Evolutionary conservation across 2,329 filamentous ascomycete genomes (phyloP).

Genomic region (Alternaria postmessia): DNA sequence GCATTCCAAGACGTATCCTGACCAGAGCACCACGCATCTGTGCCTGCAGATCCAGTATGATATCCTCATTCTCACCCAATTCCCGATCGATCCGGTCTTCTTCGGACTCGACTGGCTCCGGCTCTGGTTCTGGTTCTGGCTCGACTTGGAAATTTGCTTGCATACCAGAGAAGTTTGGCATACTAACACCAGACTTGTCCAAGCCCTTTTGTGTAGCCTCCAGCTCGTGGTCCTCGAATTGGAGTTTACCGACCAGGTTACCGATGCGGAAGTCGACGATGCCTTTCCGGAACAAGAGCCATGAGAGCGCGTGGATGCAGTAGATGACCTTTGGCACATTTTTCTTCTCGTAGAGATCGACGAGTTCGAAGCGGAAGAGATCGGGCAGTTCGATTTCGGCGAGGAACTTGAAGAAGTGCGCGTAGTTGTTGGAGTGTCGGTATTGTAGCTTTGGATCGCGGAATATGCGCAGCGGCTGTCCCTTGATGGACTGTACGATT

Average conservation of each 20-base stretch:
- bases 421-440: conserved; percentile 97
- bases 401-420: conserved; percentile 92
- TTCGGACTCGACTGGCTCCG: conserved; percentile 80
- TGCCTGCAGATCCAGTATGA: conserved; percentile 82
- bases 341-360: conserved; percentile 99
- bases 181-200: conserved; percentile 91
- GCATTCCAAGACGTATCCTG: conserved; percentile 76
- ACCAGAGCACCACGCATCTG: conserved; percentile 83
- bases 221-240: conserved; percentile 97
- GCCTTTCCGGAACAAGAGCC: conserved; percentile 94
- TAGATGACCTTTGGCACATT: conserved; percentile 99
- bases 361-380: conserved; percentile 94
- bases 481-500: conserved; percentile 86
- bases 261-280: conserved; percentile 96
- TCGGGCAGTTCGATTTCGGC: conserved; percentile 93
- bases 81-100: conserved; percentile 87
- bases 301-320: conserved; percentile 96
- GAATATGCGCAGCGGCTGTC: conserved; percentile 82
- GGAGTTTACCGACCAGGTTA: conserved; percentile 92
- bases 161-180: conserved; percentile 99
- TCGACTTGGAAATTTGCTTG: conserved; percentile 93
- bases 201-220: conserved; percentile 97
- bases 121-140: conserved; percentile 79
- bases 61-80: conserved; percentile 75
- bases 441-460: conserved; percentile 85